Evolutionary conservation across 192 early-diverging fungal species (phyloP).

Genomic region (Blastocladiella britannica): DNA sequence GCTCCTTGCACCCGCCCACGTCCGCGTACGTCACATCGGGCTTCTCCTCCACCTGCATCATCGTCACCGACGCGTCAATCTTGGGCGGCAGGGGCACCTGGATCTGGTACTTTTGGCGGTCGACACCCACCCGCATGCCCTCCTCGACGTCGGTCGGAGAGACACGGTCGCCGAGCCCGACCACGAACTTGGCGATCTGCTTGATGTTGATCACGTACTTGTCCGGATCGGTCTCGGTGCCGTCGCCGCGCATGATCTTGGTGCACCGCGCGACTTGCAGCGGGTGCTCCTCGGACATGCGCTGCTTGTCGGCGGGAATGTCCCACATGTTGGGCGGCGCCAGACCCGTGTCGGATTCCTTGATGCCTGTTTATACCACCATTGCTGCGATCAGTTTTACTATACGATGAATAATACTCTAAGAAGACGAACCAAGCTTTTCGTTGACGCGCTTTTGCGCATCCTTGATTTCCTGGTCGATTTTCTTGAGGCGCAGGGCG

Average conservation of each 20-base stretch:
- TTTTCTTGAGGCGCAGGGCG: slow-evolving; percentile 77
- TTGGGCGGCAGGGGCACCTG: slow-evolving; percentile 95
- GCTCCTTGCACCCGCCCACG: slow-evolving; percentile 99
- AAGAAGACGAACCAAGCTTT: slow-evolving; percentile 55
- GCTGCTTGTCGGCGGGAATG: slow-evolving; percentile 94
- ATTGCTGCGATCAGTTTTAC: neutral
- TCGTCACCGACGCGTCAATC: slow-evolving; percentile 94
- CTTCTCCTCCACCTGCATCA: slow-evolving; percentile 99
- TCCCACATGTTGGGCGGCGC: slow-evolving; percentile 98
- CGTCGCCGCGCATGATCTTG: slow-evolving; percentile 85
- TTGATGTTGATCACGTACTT: slow-evolving; percentile 99
- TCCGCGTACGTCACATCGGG: slow-evolving; percentile 99
- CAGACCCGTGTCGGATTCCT: slow-evolving; percentile 94
- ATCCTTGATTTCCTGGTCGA: slow-evolving; percentile 90
- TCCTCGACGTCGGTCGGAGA: slow-evolving; percentile 99
- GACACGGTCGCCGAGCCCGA: slow-evolving; percentile 83
- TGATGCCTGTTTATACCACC: slow-evolving; percentile 41
- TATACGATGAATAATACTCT: neutral
- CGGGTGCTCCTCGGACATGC: slow-evolving; percentile 88
- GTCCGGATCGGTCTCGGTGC: slow-evolving; percentile 22
- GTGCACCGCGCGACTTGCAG: slow-evolving; percentile 90
- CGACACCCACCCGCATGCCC: slow-evolving; percentile 95
- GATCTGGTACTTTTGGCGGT: slow-evolving; percentile 97
- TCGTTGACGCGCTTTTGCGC: slow-evolving; percentile 96
- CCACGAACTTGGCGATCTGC: slow-evolving; percentile 98